These are phyloP conservation scores for Carpinus fangiana DNA, from an alignment of 306 rosid species.

Conservation along the genomic window DNA sequence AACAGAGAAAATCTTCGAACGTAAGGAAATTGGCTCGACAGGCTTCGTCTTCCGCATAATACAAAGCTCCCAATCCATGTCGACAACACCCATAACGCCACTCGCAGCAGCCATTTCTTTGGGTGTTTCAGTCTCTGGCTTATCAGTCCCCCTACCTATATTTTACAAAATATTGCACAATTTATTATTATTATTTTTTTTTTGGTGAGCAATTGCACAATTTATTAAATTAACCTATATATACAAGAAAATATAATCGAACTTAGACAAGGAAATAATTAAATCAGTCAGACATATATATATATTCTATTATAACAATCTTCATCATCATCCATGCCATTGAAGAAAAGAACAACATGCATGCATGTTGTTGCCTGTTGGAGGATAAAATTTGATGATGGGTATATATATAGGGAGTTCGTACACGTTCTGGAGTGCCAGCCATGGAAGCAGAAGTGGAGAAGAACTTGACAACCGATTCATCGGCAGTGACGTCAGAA, in stretches of 20 bases:
- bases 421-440: constrained; percentile 57
- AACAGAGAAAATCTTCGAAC: constrained; percentile 31
- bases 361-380: neutral
- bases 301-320: too few relatives aligned
- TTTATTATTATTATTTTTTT: too few relatives aligned
- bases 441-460: constrained; percentile 62
- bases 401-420: neutral
- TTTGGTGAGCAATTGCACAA: too few relatives aligned
- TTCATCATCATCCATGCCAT: neutral
- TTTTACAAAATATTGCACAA: too few relatives aligned
- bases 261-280: too few relatives aligned
- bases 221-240: too few relatives aligned
- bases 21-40: constrained; percentile 52
- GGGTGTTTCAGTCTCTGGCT: constrained; percentile 59
- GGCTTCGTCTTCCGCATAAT: constrained; percentile 44
- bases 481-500: neutral
- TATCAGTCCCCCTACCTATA: constrained; percentile 49
- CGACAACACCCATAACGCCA: constrained; percentile 49
- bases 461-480: constrained; percentile 42
- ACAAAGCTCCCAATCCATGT: constrained; percentile 63
- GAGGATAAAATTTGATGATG: too few relatives aligned
- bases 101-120: constrained; percentile 34
- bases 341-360: neutral
- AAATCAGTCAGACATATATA: too few relatives aligned
- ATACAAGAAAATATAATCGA: too few relatives aligned